A percentile compares a stretch with the other conserved stretches of the same genome.
Conservation (phyloP, 2,329 filamentous ascomycete species). For the Fusarium nematophilum region DNA sequence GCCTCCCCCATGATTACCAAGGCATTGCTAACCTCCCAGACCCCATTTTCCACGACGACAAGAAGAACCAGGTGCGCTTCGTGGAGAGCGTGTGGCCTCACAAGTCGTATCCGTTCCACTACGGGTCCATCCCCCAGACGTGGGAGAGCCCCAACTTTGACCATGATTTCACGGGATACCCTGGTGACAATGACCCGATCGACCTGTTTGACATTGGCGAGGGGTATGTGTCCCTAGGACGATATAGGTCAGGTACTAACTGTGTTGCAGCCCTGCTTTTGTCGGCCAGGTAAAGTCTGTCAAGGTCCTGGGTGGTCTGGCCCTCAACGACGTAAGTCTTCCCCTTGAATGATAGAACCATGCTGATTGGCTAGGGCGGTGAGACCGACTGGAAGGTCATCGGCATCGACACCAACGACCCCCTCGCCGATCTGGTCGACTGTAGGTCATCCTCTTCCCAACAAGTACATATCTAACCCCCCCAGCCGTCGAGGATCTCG, state of each 20-base stretch:
- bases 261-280: conserved; percentile 38
- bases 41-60: conserved; percentile 56
- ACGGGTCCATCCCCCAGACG: conserved; percentile 57
- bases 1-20: neutral
- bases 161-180: conserved; percentile 51
- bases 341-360: fast-evolving
- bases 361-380: conserved; percentile 38
- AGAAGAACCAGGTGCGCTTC: conserved; percentile 50
- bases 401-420: conserved; percentile 52
- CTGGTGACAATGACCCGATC: conserved; percentile 57
- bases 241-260: neutral
- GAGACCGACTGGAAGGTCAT: conserved; percentile 56
- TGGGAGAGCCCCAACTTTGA: conserved; percentile 57
- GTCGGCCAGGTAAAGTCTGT: conserved; percentile 55
- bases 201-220: conserved; percentile 55
- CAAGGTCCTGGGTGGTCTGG: conserved; percentile 55
- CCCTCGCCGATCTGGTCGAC: conserved; percentile 49
- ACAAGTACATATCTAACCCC: conserved; percentile 6
- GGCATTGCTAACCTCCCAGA: conserved; percentile 40
- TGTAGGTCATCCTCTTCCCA: conserved; percentile 36
- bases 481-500: conserved; percentile 50
- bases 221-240: neutral
- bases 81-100: conserved; percentile 58
- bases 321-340: conserved; percentile 50
- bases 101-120: conserved; percentile 56